Conservation (phyloP, 495 filamentous ascomycete genomes). For the Xylaria cubensis region DNA sequence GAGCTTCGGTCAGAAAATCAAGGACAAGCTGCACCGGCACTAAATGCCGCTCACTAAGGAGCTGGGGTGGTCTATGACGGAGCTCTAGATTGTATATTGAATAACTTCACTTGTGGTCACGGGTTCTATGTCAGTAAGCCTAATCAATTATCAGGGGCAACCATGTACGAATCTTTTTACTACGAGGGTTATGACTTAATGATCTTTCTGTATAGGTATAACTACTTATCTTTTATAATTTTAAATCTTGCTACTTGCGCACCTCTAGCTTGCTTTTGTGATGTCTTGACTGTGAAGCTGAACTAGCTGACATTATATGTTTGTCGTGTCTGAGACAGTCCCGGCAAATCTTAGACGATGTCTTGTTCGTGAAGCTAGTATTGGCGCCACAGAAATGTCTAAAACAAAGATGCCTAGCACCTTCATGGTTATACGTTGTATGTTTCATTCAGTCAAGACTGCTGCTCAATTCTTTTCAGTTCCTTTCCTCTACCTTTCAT, state of each 20-base stretch:
- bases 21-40: conserved; percentile 43
- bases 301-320: too few species aligned
- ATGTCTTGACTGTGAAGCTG: background rate
- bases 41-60: conserved; percentile 4
- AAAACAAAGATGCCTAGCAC: background rate
- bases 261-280: background rate
- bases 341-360: background rate
- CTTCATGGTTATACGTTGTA: background rate
- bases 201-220: background rate
- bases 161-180: background rate
- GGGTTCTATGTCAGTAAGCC: background rate
- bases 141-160: background rate
- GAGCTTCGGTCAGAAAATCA: conserved; percentile 42
- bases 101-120: background rate
- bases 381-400: background rate
- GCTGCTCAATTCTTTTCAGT: background rate
- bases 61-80: background rate
- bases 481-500: background rate
- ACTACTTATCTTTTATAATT: background rate
- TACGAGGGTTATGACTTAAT: background rate
- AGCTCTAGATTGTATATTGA: background rate
- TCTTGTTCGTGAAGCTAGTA: background rate
- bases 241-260: background rate
- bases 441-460: background rate
- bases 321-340: too few species aligned